Evolutionary conservation across 225 moss, liverwort and hornwort genomes (phyloP).

Genomic region (Pleurozium schreberi): DNA sequence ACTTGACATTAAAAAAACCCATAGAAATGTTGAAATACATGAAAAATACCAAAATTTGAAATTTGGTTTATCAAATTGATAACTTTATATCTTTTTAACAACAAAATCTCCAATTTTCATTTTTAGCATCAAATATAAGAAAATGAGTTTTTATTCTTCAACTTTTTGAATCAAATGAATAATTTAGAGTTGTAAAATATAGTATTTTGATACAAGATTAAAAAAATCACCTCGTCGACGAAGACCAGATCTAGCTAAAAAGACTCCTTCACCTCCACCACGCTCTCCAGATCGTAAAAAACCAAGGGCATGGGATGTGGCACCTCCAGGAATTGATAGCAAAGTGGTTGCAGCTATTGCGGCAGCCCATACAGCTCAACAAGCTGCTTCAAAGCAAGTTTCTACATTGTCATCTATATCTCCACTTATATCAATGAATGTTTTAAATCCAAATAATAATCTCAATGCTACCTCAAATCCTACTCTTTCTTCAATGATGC

Average conservation of each 20-base stretch:
- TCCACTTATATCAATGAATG: constrained; percentile 28
- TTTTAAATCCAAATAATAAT: constrained; percentile 11
- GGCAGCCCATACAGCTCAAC: constrained; percentile 52
- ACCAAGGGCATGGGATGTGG: constrained; percentile 64
- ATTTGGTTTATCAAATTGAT: no score
- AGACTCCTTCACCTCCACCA: constrained; percentile 64
- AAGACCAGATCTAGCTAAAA: constrained; percentile 36
- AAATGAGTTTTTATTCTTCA: no score
- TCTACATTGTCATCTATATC: constrained; percentile 27
- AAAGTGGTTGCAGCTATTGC: constrained; percentile 52
- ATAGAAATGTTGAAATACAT: rapidly evolving
- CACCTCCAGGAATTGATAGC: constrained; percentile 45
- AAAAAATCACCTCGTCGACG: constrained; percentile 70
- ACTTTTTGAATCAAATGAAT: background rate
- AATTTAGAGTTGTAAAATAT: background rate
- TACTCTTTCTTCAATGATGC: constrained; percentile 33
- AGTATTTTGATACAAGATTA: background rate
- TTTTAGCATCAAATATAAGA: background rate
- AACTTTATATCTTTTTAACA: rapidly evolving
- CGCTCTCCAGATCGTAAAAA: constrained; percentile 63
- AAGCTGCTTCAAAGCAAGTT: constrained; percentile 27
- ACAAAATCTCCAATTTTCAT: background rate
- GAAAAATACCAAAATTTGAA: background rate
- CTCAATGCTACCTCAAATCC: constrained; percentile 18
- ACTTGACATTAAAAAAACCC: no score